Conservation (phyloP, 805 yeast genomes). For the Sungouiozyma ichnusensis region DNA sequence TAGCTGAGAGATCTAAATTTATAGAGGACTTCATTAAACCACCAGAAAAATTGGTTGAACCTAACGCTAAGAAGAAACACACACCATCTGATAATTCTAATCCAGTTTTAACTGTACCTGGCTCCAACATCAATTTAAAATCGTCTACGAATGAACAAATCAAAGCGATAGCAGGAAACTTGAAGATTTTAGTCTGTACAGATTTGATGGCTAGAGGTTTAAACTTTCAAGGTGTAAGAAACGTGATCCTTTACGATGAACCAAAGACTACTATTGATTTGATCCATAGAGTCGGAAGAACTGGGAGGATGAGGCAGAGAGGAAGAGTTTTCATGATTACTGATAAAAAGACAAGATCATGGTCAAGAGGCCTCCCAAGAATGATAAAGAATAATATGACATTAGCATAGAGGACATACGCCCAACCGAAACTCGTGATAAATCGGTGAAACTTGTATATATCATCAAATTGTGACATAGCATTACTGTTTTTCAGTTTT, state of each 20-base stretch:
- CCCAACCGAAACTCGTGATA: no score
- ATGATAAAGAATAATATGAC: slow-evolving; percentile 44
- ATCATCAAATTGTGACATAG: not conserved
- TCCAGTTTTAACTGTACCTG: slow-evolving; percentile 14
- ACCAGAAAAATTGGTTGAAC: slow-evolving; percentile 36
- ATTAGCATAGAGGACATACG: slow-evolving; percentile 23
- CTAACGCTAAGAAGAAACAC: slow-evolving; percentile 3
- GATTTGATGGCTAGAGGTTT: slow-evolving; percentile 86
- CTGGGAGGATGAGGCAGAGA: slow-evolving; percentile 81
- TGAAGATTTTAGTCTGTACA: slow-evolving; percentile 74
- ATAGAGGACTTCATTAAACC: slow-evolving; percentile 56
- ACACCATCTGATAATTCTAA: not conserved
- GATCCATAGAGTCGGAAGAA: slow-evolving; percentile 87
- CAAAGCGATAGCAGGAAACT: slow-evolving; percentile 1
- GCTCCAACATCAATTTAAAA: slow-evolving; percentile 25
- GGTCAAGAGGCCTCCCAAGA: slow-evolving; percentile 74
- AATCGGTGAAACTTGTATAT: not conserved
- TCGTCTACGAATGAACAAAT: not conserved
- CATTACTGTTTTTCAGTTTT: not conserved
- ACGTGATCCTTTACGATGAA: slow-evolving; percentile 73
- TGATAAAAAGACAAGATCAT: slow-evolving; percentile 55
- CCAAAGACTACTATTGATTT: slow-evolving; percentile 80
- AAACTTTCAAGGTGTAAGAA: slow-evolving; percentile 71
- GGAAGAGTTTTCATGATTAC: slow-evolving; percentile 82
- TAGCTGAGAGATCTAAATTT: slow-evolving; percentile 47